Percentiles rank a stretch among this genome's conserved stretches.
These are phyloP conservation scores for Candida boidinii DNA, from an alignment of 805 yeast genomes.

Conservation along the genomic window DNA sequence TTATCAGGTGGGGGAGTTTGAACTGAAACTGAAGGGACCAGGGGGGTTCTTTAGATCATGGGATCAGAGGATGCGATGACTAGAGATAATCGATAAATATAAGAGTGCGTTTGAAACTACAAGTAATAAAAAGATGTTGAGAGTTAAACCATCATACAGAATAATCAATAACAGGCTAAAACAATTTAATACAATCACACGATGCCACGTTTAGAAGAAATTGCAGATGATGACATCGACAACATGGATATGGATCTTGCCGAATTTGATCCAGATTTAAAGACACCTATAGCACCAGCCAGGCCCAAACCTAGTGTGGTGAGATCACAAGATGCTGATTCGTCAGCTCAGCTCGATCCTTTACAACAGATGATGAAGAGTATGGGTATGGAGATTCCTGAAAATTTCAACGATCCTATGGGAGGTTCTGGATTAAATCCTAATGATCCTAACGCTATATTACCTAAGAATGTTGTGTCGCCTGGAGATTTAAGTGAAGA, in stretches of 20 bases:
- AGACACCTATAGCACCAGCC: constrained; percentile 63
- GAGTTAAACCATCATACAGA: no score
- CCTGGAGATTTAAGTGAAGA: constrained; percentile 34
- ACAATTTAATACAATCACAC: no score
- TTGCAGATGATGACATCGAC: constrained; percentile 77
- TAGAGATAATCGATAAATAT: no score
- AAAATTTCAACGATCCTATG: constrained; percentile 19
- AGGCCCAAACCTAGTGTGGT: constrained; percentile 50
- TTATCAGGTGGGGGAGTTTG: no score
- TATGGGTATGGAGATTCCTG: constrained; percentile 21
- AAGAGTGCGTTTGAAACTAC: no score
- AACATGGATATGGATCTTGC: constrained; percentile 91
- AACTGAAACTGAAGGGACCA: no score
- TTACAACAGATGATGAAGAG: constrained; percentile 14
- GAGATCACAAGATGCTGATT: constrained; percentile 45
- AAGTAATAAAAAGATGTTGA: no score
- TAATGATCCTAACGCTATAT: constrained; percentile 2
- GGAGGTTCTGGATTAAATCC: constrained; percentile 3
- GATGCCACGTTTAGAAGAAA: constrained; percentile 69
- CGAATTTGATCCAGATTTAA: constrained; percentile 69
- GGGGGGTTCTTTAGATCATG: no score
- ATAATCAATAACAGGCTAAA: no score
- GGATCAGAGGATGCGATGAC: no score
- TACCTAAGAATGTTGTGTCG: constrained; percentile 7
- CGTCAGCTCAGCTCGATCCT: constrained; percentile 4